Conservation (phyloP, 2,329 filamentous ascomycete species). For the Ceratocystis smalleyi region DNA sequence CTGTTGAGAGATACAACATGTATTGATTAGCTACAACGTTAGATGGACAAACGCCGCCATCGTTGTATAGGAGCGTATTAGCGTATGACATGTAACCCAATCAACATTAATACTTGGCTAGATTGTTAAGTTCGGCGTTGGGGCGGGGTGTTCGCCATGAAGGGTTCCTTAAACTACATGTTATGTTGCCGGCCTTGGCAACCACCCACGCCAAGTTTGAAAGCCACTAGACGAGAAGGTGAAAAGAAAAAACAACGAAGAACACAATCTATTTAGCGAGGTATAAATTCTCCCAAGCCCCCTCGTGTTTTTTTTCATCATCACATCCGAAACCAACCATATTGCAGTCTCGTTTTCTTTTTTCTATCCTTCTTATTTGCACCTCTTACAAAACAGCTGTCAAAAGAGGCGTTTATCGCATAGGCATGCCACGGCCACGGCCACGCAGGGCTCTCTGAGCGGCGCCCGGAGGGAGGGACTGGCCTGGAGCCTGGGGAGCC, state of each 20-base stretch:
- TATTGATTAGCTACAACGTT: neutral
- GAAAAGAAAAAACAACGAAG: constrained; percentile 2
- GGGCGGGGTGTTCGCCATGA: no score
- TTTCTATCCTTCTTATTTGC: neutral
- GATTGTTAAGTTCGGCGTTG: no score
- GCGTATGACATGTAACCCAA: no score
- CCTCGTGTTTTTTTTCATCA: constrained; percentile 11
- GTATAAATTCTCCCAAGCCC: constrained; percentile 14
- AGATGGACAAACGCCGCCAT: neutral
- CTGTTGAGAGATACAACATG: neutral
- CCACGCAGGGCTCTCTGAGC: constrained; percentile 78
- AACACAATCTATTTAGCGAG: constrained; percentile 9
- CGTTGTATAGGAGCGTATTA: no score
- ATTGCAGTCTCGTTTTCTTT: constrained; percentile 3
- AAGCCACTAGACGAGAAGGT: neutral
- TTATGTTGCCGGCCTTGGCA: no score
- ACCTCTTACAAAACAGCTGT: neutral
- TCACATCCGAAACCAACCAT: neutral
- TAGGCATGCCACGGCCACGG: constrained; percentile 77
- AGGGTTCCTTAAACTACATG: no score
- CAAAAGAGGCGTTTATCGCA: constrained; percentile 38
- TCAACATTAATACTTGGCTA: no score
- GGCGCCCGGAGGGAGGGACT: constrained; percentile 61
- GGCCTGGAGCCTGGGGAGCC: constrained; percentile 62
- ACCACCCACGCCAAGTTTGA: neutral